Evolutionary conservation across 768 basidiomycete species (phyloP), one percentile per base, ranked within the genome.

Genomic region (Mycena floridula): DNA sequence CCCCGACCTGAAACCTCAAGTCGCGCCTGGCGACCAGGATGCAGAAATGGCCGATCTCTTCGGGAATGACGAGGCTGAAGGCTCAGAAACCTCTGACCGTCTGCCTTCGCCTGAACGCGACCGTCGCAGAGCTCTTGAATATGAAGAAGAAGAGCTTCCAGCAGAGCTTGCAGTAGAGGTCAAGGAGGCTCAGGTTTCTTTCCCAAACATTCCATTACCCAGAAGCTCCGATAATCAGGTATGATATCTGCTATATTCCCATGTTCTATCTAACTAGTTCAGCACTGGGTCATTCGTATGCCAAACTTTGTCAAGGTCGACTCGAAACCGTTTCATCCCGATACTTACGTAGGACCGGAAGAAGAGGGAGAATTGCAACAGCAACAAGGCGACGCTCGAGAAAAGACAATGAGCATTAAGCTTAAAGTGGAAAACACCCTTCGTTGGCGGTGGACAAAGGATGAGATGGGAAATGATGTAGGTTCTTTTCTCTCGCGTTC

Each of bases 291-390:
- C 42, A 79, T 95, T 44, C 82, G 89, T 32, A 80, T 96, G 60
- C 96, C 95, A n/a, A 89, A 89, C 58, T 96, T 89, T 58, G 82
- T 99, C 45, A 83, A 85, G 57, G 74, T 96, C 42, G 89, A 94
- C 55, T 77, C 89, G 2, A 85, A 86, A 50, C 90, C 95, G 0
- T 99, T 89, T 57, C 89, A 94, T 58, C 80, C 84, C 11, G 84
- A 91, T 45, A 85, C 83, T 0, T 93, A 92, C 63, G 71, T 83
- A 37, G 87, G 85, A 16, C 82, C 89, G 15, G 89, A 91, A 54
- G 82, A 87, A 25, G 87, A 89, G 25, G 81, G 82, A 18, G 82
- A 79, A 32, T 78, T 83, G 40, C 55, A 67, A 13, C 70, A 74
- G 24, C 69, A 76, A 42, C 73, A 68, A 8, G 81, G 82, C 45